Base-by-base conservation (phyloP, 2,329 filamentous ascomycete genomes). In the Myriosclerotinia duriaeana region DNA sequence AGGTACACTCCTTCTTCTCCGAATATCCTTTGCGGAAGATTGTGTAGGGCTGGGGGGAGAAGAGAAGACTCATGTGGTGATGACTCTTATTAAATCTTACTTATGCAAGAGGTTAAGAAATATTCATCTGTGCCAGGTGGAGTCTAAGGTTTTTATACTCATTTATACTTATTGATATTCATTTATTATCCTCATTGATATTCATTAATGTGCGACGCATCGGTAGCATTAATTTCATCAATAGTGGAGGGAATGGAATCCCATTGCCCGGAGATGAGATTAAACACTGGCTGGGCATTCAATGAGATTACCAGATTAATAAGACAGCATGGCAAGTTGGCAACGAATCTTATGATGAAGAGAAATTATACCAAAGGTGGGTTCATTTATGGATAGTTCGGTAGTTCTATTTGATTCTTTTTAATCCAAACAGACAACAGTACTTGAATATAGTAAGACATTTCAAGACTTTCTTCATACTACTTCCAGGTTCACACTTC, bases 251-350 rank as follows among this genome's bases (percentile, higher is more conserved):
- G 22, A 9, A 17, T 20, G 48, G 26, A 54, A 42, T 17, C 15
- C 20, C 36, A 22, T 55, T 44, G 50, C 8, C 17, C 50, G 38
- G 61, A 64, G 26, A 64, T 50, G 61, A 64, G 30, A 56, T 63
- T 63, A 63, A 44, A 54, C 17, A 22, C 26, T 26, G 26, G 26
- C 26, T 42, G 44, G 44, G 20, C 17, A 53, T 11, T 44, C 36
- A 30, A 15, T 48, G 20, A 46, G 56, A 46, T 42, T 42, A 1
- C 36, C 54, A 56, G 38, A 56, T 42, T 42, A 60, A 40, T 40
- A 11, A 40, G 56, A 60, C 56, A 60, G 42, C 56, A 40, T 59
- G 55, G 55, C 55, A 44, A 17, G 1, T 11, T 34, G 30, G 30
- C 30, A 34, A 34, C 30, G 20, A 40, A 55, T 34, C 53, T 54